A percentile compares a stretch with the other conserved stretches of the same genome.
These are phyloP conservation scores for Sphagnum magellanicum DNA, from an alignment of 228 moss, liverwort and hornwort species.

Conservation along the genomic window DNA sequence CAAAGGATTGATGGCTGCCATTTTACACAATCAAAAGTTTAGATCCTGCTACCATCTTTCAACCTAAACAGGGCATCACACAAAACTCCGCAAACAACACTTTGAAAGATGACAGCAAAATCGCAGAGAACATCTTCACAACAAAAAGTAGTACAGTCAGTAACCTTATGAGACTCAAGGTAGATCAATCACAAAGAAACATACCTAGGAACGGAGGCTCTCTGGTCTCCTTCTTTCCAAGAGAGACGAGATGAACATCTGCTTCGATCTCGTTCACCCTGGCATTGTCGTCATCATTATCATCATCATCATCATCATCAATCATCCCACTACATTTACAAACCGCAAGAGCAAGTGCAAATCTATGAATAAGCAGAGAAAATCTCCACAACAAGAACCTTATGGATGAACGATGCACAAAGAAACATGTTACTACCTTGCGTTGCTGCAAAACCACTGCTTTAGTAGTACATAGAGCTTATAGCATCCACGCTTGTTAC, in stretches of 20 bases:
- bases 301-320: neutral
- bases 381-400: neutral
- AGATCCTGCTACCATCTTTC: neutral
- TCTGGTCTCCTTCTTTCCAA: conserved; percentile 19
- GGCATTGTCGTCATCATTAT: conserved; percentile 1
- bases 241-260: conserved; percentile 17
- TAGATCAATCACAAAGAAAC: neutral
- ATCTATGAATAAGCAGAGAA: neutral
- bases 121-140: neutral
- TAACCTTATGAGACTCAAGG: no score
- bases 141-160: neutral
- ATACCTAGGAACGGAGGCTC: conserved; percentile 32
- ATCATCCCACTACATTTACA: neutral
- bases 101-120: neutral
- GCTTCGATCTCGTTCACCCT: conserved; percentile 41
- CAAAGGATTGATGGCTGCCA: conserved; percentile 69
- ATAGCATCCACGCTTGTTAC: no score
- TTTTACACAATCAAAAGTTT: neutral
- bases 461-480: no score
- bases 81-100: neutral
- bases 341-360: neutral
- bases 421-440: neutral
- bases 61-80: neutral
- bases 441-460: no score
- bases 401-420: neutral